Conservation (phyloP, 2,329 filamentous ascomycete genomes). For the Phoma sp. region DNA sequence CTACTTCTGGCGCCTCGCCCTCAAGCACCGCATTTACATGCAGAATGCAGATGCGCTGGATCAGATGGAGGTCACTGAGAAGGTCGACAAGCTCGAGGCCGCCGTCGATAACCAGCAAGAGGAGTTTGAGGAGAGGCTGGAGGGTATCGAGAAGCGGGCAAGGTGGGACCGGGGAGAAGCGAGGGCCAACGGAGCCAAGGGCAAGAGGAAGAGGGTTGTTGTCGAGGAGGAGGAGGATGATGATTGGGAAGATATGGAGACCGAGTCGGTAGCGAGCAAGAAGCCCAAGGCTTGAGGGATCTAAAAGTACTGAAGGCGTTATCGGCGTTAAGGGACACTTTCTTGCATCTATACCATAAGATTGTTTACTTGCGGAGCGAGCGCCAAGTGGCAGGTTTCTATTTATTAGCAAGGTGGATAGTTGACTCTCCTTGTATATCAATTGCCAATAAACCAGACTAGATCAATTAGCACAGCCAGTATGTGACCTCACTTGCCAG, state of each 20-base stretch:
- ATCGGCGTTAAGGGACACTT: constrained; percentile 1
- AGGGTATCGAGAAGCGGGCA: constrained; percentile 50
- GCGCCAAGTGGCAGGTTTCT: too few relatives aligned
- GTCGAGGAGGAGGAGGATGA: constrained; percentile 49
- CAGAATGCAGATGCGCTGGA: constrained; percentile 75
- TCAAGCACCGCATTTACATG: constrained; percentile 77
- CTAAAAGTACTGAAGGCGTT: constrained; percentile 1
- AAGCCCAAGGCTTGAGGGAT: constrained; percentile 24
- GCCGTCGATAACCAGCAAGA: constrained; percentile 71
- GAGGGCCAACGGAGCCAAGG: constrained; percentile 22
- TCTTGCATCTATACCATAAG: constrained; percentile 10
- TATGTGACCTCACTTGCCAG: too few relatives aligned
- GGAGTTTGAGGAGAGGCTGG: constrained; percentile 73
- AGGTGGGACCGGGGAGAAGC: constrained; percentile 27
- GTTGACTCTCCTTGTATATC: too few relatives aligned
- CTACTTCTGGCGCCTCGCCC: constrained; percentile 73
- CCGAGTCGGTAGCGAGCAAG: constrained; percentile 23
- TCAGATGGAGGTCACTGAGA: constrained; percentile 71
- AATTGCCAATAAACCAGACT: too few relatives aligned
- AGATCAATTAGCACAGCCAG: too few relatives aligned
- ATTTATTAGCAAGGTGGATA: too few relatives aligned
- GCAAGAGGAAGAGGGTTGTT: constrained; percentile 45
- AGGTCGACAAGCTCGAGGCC: constrained; percentile 74
- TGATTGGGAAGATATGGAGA: constrained; percentile 43
- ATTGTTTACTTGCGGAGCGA: neutral